Conservation (phyloP, 345 rosid genomes). For the Heritiera fomes region DNA sequence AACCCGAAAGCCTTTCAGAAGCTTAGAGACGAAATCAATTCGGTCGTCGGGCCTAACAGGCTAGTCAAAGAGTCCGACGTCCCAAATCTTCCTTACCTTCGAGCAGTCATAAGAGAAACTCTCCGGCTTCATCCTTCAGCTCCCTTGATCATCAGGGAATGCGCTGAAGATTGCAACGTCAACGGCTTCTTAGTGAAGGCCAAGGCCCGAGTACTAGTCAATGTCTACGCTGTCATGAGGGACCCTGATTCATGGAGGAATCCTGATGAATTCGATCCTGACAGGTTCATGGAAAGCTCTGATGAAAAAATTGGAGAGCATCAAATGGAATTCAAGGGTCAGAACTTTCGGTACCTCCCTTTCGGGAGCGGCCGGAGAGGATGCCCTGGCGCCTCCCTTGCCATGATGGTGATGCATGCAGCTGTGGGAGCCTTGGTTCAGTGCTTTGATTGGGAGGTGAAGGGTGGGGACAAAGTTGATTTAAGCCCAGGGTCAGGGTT, state of each 20-base stretch:
- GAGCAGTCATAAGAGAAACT: slow-evolving; percentile 44
- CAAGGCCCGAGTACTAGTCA: slow-evolving; percentile 44
- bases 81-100: slow-evolving; percentile 46
- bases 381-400: slow-evolving; percentile 56
- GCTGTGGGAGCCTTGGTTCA: slow-evolving; percentile 41
- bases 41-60: slow-evolving; percentile 32
- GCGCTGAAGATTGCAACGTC: slow-evolving; percentile 44
- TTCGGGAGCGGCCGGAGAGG: slow-evolving; percentile 66
- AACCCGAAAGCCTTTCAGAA: slow-evolving; percentile 33
- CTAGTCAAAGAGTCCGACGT: slow-evolving; percentile 46
- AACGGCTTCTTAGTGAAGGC: slow-evolving; percentile 37
- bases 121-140: slow-evolving; percentile 52
- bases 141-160: slow-evolving; percentile 54
- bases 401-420: slow-evolving; percentile 52
- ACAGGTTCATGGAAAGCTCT: slow-evolving; percentile 34
- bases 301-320: slow-evolving; percentile 43
- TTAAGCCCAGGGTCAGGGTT: slow-evolving; percentile 39
- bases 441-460: slow-evolving; percentile 43
- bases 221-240: slow-evolving; percentile 48
- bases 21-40: slow-evolving; percentile 42
- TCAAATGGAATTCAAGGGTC: slow-evolving; percentile 61
- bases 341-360: slow-evolving; percentile 55
- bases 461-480: slow-evolving; percentile 34
- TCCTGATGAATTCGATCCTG: slow-evolving; percentile 43
- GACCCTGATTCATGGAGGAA: slow-evolving; percentile 44